Conservation (phyloP, 306 rosid species). For the Sicyos baderoa region DNA sequence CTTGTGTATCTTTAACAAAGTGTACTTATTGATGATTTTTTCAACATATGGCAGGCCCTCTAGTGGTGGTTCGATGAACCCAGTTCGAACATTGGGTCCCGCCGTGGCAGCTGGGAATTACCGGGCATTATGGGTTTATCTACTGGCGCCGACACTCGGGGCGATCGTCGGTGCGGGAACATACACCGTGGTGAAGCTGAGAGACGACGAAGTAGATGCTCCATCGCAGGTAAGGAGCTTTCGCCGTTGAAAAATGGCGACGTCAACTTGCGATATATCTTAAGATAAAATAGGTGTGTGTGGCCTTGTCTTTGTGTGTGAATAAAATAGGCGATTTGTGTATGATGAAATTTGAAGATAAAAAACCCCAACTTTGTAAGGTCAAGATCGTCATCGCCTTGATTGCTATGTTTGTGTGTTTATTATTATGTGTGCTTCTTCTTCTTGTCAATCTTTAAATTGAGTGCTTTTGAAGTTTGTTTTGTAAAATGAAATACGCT, state of each 20-base stretch:
- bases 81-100: constrained; percentile 92
- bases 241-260: constrained; percentile 41
- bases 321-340: no score
- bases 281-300: background rate
- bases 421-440: no score
- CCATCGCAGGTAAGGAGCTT: constrained; percentile 60
- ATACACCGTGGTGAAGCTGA: constrained; percentile 41
- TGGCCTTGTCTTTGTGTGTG: background rate
- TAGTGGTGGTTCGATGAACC: constrained; percentile 90
- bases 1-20: no score
- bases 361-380: no score
- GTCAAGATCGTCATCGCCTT: no score
- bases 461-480: no score
- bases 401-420: no score
- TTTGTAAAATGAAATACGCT: no score
- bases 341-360: no score
- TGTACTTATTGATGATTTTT: background rate
- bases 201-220: constrained; percentile 27
- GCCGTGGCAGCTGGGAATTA: constrained; percentile 84
- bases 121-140: constrained; percentile 55
- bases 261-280: background rate
- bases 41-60: constrained; percentile 41
- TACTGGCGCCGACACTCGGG: constrained; percentile 81
- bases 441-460: no score
- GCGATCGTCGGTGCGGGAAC: constrained; percentile 68